These are phyloP conservation scores for Penicillium desertorum DNA, from an alignment of 495 filamentous ascomycete genomes.

Conservation along the genomic window DNA sequence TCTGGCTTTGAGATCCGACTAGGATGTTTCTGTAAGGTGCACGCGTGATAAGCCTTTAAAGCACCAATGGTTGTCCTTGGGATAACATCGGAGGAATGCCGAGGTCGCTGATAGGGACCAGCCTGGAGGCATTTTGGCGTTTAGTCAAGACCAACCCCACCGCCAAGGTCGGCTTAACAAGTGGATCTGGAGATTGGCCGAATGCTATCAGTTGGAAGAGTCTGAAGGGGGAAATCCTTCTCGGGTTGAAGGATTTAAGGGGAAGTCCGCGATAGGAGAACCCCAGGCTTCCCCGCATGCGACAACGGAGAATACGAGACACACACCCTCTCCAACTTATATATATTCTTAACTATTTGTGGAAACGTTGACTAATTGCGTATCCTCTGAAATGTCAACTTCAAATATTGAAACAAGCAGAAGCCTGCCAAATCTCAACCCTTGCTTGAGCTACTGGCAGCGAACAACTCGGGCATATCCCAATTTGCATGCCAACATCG, in stretches of 20 bases:
- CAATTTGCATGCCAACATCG: constrained; percentile 23
- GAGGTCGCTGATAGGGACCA: background rate
- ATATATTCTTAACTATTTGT: background rate
- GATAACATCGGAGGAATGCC: constrained; percentile 14
- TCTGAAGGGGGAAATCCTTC: background rate
- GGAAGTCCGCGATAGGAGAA: background rate
- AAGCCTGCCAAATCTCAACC: constrained; percentile 26
- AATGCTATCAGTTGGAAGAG: too few species aligned
- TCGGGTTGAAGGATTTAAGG: background rate
- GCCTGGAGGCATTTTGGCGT: background rate
- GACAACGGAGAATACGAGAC: background rate
- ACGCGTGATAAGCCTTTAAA: background rate
- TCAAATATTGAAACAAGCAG: constrained; percentile 12
- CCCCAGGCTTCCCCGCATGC: constrained; percentile 3
- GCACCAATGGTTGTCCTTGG: constrained; percentile 13
- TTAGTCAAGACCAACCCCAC: constrained; percentile 7
- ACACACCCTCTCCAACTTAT: background rate
- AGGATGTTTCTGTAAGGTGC: background rate
- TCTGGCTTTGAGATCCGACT: background rate
- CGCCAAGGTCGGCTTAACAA: background rate
- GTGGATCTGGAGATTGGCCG: background rate
- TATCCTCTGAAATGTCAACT: background rate
- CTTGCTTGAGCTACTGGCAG: constrained; percentile 36
- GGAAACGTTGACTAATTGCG: background rate
- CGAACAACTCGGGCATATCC: constrained; percentile 34